Evolutionary conservation across 2,329 filamentous ascomycete species (phyloP).

Genomic region (Elsinoe australis): DNA sequence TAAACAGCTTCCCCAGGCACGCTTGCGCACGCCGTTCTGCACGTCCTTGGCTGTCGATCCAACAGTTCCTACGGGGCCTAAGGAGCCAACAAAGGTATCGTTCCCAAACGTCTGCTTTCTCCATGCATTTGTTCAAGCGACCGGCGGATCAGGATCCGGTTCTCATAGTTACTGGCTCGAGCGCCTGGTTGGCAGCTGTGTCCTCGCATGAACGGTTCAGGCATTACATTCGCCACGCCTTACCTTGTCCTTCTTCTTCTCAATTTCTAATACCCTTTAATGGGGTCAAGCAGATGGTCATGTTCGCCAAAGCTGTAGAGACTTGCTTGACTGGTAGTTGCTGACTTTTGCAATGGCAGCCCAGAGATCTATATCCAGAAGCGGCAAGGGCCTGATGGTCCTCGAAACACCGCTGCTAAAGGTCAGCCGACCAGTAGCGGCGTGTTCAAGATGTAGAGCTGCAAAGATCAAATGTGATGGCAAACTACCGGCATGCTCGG

Average conservation of each 20-base stretch:
- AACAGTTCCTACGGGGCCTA: neutral
- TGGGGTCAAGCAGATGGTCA: too few relatives aligned
- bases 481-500: constrained; percentile 88
- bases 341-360: constrained; percentile 13
- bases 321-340: too few relatives aligned
- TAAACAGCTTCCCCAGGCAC: too few relatives aligned
- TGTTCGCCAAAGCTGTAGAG: too few relatives aligned
- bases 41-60: neutral
- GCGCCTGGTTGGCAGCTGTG: too few relatives aligned
- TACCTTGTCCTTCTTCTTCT: neutral
- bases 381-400: constrained; percentile 31
- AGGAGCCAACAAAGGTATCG: neutral
- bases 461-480: constrained; percentile 98
- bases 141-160: too few relatives aligned
- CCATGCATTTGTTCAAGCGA: too few relatives aligned
- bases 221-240: neutral
- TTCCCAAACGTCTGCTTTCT: neutral
- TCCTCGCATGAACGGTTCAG: too few relatives aligned
- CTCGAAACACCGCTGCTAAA: constrained; percentile 54
- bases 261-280: too few relatives aligned
- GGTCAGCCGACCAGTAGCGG: constrained; percentile 71
- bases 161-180: too few relatives aligned
- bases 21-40: neutral
- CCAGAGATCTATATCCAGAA: neutral
- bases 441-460: constrained; percentile 73